These are phyloP conservation scores for Aspergillus unguis DNA, from an alignment of 2,329 filamentous ascomycete genomes.

Conservation along the genomic window DNA sequence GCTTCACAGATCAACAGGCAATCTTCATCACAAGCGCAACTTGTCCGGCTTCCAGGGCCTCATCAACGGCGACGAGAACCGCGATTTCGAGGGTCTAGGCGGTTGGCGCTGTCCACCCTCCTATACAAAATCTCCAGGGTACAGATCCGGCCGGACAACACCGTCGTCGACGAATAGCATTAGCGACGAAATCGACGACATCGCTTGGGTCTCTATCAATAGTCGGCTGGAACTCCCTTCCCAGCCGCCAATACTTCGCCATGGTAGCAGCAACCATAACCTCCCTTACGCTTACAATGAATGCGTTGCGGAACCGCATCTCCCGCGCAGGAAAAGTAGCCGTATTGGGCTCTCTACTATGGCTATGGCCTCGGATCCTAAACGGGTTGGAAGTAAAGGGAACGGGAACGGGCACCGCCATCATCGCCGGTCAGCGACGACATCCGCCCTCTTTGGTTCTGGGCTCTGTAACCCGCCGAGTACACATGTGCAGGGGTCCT, in stretches of 20 bases:
- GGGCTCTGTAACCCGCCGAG: no score
- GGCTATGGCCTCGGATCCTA: neutral
- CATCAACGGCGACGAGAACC: slow-evolving; percentile 32
- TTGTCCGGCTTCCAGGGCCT: slow-evolving; percentile 22
- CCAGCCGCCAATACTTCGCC: slow-evolving; percentile 22
- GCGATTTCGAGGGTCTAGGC: slow-evolving; percentile 46
- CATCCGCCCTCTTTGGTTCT: slow-evolving; percentile 21
- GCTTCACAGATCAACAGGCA: slow-evolving; percentile 14
- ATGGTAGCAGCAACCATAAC: neutral
- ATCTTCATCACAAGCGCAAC: neutral
- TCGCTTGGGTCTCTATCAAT: slow-evolving; percentile 39
- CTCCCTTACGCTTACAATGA: neutral
- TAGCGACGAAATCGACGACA: slow-evolving; percentile 31
- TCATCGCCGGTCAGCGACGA: slow-evolving; percentile 35
- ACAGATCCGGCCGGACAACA: slow-evolving; percentile 21
- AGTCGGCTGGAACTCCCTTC: slow-evolving; percentile 38
- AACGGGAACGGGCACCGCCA: slow-evolving; percentile 16
- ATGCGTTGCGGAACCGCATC: slow-evolving; percentile 6
- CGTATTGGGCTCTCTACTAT: neutral
- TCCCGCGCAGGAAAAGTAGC: slow-evolving; percentile 8
- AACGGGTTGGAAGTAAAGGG: slow-evolving; percentile 2
- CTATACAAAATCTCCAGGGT: slow-evolving; percentile 20
- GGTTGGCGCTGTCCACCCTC: slow-evolving; percentile 35
- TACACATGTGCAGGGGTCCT: no score
- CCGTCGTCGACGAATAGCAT: slow-evolving; percentile 24